Evolutionary conservation across 2,329 filamentous ascomycete species (phyloP), one percentile per base, ranked within the genome.

Genomic region (Leptographium lundbergii): DNA sequence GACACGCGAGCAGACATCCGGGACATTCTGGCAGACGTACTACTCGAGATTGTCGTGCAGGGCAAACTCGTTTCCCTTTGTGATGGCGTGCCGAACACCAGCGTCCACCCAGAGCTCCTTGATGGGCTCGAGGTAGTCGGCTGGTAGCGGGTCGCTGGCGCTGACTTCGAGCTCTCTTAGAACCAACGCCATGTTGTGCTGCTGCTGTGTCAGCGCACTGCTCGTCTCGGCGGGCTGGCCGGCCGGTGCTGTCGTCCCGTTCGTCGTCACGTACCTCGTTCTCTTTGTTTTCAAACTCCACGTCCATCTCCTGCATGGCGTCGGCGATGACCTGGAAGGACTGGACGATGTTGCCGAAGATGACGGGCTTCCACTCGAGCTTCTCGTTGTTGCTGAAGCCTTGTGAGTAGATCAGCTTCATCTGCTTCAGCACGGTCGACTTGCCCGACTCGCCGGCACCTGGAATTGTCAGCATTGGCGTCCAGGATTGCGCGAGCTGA

Each of bases 361-460:
- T 91, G 68, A 96, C 91, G 19, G 91, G 88, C 66, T 94, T 91
- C 81, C 90, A 95, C 77, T 96, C 90, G 64, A 95, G 84, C 72
- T 91, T 89, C 72, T 97, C 94, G 64, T 83, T 85, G 67, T 89
- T 88, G 68, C 85, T 89, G 75, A 97, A 97, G 56, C 94, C 92
- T 72, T 91, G 86, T 17, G 90, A 85, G 72, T 97, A 94, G 67
- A 99, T 96, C 73, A 99, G 85, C 72, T 92, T 92, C 94, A 99
- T 97, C 78, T 97, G 92, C 77, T 97, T 97, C 65, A 97, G 82
- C 61, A 97, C 91, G 1, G 92, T 97, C 10, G 92, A 96, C 75
- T 97, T 97, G 65, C 92, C 89, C 61, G 88, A 94, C 75, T 97
- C 92, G 69, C 92, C 92, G 67, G 92, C 92, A 72, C 92, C 91